phyloP scores from a whole-genome alignment of 2,329 filamentous ascomycete species.

The Lachnum nothofagi region DNA sequence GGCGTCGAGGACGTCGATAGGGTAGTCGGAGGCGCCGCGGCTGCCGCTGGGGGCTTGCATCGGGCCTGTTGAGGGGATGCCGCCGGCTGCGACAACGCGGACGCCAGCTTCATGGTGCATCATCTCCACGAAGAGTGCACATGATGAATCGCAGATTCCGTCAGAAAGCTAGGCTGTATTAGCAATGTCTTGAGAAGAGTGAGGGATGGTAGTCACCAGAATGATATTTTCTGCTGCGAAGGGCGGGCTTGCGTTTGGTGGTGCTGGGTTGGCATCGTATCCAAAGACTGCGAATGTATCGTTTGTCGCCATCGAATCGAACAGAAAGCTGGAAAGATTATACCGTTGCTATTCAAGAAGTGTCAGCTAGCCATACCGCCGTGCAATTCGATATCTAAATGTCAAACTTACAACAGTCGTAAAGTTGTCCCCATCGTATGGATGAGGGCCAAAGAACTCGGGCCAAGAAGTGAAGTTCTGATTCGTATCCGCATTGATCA shows the following conservation, averaged over 20 bases:
- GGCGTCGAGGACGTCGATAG: conserved; percentile 22
- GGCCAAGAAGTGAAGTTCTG: conserved; percentile 22
- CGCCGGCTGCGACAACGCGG: conserved; percentile 50
- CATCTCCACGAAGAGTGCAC: conserved; percentile 52
- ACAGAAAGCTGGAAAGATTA: conserved; percentile 20
- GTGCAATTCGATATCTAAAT: too few relatives aligned
- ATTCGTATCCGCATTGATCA: conserved; percentile 19
- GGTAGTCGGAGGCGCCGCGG: conserved; percentile 42
- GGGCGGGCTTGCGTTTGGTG: conserved; percentile 20
- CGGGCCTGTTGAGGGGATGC: conserved; percentile 40
- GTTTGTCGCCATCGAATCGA: conserved; percentile 17
- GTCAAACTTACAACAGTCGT: conserved; percentile 20
- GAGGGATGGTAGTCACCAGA: conserved; percentile 22
- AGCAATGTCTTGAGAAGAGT: conserved; percentile 32
- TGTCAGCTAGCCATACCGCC: too few relatives aligned
- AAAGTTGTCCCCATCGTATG: conserved; percentile 19
- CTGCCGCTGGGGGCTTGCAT: conserved; percentile 52
- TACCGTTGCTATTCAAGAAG: conserved; percentile 26
- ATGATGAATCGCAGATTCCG: conserved; percentile 55
- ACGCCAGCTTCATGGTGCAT: conserved; percentile 49
- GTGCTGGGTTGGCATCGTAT: conserved; percentile 20
- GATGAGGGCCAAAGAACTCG: conserved; percentile 20
- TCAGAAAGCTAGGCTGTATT: conserved; percentile 43
- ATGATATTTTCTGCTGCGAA: conserved; percentile 40
- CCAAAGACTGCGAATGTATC: conserved; percentile 31